Percentiles rank a stretch among this genome's conserved stretches.
These are phyloP conservation scores for Calonectria pauciramosa DNA, from an alignment of 2,329 filamentous ascomycete species.

Conservation along the genomic window DNA sequence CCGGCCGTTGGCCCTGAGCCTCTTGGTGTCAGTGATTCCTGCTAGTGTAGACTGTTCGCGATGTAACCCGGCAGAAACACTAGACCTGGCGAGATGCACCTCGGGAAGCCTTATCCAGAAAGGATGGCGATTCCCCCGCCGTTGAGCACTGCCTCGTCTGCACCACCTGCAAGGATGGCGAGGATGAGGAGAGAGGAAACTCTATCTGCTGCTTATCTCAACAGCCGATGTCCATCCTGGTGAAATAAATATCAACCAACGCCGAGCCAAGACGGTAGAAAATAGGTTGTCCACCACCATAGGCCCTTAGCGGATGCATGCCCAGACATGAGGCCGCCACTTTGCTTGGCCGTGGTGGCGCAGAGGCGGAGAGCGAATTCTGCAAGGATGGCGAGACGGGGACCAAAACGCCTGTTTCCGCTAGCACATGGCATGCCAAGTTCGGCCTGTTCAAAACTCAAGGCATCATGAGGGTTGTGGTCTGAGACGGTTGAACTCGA, in stretches of 20 bases:
- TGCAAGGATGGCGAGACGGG: neutral
- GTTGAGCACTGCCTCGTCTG: neutral
- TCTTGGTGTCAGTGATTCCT: neutral
- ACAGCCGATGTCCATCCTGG: neutral
- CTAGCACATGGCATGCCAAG: neutral
- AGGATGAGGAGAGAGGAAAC: neutral
- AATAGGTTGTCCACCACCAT: neutral
- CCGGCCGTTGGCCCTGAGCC: neutral
- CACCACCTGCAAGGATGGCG: neutral
- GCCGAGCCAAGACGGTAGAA: neutral
- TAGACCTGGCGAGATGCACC: neutral
- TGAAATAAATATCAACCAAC: neutral
- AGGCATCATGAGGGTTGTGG: neutral
- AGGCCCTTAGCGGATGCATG: neutral
- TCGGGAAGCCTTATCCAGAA: constrained; percentile 10
- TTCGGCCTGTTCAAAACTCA: neutral
- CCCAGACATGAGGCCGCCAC: neutral
- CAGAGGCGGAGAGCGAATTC: neutral
- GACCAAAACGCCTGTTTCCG: neutral
- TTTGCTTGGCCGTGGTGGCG: neutral
- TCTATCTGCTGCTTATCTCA: constrained; percentile 3
- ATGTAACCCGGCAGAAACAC: neutral
- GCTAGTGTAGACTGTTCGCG: neutral
- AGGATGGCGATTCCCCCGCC: neutral
- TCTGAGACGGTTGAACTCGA: neutral